phyloP scores from a whole-genome alignment of 176 grass and related monocot genomes.

The Phoenix roebelenii region DNA sequence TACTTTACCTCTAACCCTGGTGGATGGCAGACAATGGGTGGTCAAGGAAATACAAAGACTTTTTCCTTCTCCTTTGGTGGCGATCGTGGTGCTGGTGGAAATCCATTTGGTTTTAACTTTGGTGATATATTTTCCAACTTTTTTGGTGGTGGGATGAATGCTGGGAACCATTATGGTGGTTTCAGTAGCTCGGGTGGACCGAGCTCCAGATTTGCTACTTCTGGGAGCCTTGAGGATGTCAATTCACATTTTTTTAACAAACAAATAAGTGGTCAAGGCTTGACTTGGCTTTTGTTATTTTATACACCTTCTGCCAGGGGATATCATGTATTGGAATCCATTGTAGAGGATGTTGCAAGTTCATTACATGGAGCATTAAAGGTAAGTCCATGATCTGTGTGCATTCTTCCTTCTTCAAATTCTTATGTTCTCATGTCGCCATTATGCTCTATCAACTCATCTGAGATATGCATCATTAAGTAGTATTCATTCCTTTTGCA shows the following conservation, averaged over 20 bases:
- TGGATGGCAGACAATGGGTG: slow-evolving; percentile 72
- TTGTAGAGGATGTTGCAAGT: slow-evolving; percentile 48
- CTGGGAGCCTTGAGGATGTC: slow-evolving; percentile 46
- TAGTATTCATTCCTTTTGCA: slow-evolving; percentile 29
- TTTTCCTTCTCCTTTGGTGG: slow-evolving; percentile 92
- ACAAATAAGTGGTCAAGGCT: slow-evolving; percentile 63
- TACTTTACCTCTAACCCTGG: slow-evolving; percentile 53
- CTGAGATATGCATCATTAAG: not conserved
- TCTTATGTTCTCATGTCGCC: not conserved
- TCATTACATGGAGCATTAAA: slow-evolving; percentile 62
- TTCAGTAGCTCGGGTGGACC: slow-evolving; percentile 36
- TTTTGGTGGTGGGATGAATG: slow-evolving; percentile 49
- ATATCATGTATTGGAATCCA: slow-evolving; percentile 45
- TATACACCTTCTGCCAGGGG: slow-evolving; percentile 46
- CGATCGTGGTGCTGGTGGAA: slow-evolving; percentile 37
- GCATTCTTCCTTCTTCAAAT: not conserved
- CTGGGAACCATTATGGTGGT: slow-evolving; percentile 35
- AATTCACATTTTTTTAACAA: slow-evolving; percentile 69
- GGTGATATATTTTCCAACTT: slow-evolving; percentile 85
- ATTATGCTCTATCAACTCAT: not conserved
- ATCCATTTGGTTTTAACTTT: slow-evolving; percentile 55
- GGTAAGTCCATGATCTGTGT: slow-evolving; percentile 19
- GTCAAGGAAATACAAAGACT: slow-evolving; percentile 50
- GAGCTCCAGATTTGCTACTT: slow-evolving; percentile 29
- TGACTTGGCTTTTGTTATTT: slow-evolving; percentile 89